Percentiles rank a stretch among this genome's conserved stretches.
These are phyloP conservation scores for Suillus subluteus DNA, from an alignment of 768 basidiomycete genomes.

Conservation along the genomic window DNA sequence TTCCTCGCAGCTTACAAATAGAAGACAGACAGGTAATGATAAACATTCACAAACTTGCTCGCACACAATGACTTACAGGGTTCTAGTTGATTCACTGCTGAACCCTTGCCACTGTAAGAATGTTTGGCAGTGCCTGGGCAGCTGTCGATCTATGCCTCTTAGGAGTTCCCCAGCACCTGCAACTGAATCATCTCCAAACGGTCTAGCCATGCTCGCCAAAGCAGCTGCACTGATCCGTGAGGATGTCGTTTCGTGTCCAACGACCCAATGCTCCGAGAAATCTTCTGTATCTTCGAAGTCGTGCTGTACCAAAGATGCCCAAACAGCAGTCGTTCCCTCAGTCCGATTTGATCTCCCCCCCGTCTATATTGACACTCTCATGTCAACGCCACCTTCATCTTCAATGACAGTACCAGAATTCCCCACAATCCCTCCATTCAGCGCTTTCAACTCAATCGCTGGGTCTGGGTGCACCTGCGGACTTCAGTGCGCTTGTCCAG, in stretches of 20 bases:
- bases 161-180: background rate
- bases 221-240: conserved; percentile 34
- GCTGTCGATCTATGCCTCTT: conserved; percentile 38
- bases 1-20: conserved; percentile 39
- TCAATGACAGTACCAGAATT: conserved; percentile 45
- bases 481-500: conserved; percentile 68
- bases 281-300: conserved; percentile 19
- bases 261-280: background rate
- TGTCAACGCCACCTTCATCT: conserved; percentile 33
- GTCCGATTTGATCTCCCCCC: conserved; percentile 17
- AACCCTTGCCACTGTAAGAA: conserved; percentile 68
- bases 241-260: background rate
- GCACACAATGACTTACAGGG: conserved; percentile 13
- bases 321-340: background rate
- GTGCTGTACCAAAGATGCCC: conserved; percentile 21
- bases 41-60: conserved; percentile 9
- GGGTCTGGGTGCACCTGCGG: conserved; percentile 78
- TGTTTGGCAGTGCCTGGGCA: conserved; percentile 51
- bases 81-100: conserved; percentile 58
- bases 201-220: conserved; percentile 41
- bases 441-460: conserved; percentile 58
- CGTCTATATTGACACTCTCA: conserved; percentile 54
- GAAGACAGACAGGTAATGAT: conserved; percentile 53
- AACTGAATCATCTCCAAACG: conserved; percentile 15
- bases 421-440: conserved; percentile 62